Conservation (phyloP, 129 eudicot species). For the Apium graveolens region DNA sequence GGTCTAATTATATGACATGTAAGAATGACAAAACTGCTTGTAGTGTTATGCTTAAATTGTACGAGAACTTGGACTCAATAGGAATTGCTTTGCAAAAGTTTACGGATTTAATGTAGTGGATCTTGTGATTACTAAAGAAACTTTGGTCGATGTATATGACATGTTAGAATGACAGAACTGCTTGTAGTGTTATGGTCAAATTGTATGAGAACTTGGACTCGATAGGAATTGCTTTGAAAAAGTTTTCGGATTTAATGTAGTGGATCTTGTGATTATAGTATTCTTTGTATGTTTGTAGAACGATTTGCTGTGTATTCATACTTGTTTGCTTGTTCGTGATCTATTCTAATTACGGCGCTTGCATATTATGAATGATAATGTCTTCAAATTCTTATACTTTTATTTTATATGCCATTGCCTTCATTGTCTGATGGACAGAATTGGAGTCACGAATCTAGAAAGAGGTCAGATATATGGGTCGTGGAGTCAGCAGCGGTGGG, state of each 20-base stretch:
- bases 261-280: not conserved
- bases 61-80: not conserved
- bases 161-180: not conserved
- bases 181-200: not conserved
- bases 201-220: not conserved
- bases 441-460: slow-evolving; percentile 5
- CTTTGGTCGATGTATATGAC: not conserved
- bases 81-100: not conserved
- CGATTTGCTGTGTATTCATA: not conserved
- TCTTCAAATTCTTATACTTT: not conserved
- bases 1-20: not conserved
- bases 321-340: not conserved
- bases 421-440: slow-evolving; percentile 4
- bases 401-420: not conserved
- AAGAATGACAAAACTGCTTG: not conserved
- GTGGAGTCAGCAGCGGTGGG: slow-evolving; percentile 58
- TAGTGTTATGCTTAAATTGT: not conserved
- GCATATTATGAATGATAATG: not conserved
- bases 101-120: not conserved
- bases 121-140: not conserved
- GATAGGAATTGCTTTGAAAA: no score
- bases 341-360: not conserved
- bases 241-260: not conserved
- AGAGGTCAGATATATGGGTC: slow-evolving; percentile 26
- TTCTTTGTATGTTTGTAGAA: not conserved